Evolutionary conservation across 1,284 basidiomycete genomes (phyloP).

Genomic region (Neotropicomus parvogracilis): DNA sequence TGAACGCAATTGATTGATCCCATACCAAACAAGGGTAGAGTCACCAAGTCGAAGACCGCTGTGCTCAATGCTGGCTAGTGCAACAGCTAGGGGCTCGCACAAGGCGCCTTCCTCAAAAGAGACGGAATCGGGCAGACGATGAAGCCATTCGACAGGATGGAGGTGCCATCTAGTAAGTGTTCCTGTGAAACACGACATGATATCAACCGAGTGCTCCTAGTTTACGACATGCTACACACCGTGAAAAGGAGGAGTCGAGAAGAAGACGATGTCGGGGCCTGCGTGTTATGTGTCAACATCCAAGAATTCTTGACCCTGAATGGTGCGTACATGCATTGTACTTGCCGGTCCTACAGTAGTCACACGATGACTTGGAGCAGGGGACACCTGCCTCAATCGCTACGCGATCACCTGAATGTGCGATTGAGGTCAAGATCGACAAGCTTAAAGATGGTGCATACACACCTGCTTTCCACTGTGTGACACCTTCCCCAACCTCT

Average conservation of each 20-base stretch:
- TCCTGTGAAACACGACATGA: slow-evolving; percentile 34
- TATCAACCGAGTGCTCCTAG: background rate
- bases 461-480: slow-evolving; percentile 54
- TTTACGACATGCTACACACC: slow-evolving; percentile 33
- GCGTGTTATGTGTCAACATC: slow-evolving; percentile 8
- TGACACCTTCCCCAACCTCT: slow-evolving; percentile 59
- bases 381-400: slow-evolving; percentile 64
- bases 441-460: background rate
- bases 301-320: background rate
- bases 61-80: slow-evolving; percentile 60
- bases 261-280: slow-evolving; percentile 58
- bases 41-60: slow-evolving; percentile 59
- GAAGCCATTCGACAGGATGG: slow-evolving; percentile 63
- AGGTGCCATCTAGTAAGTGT: slow-evolving; percentile 59
- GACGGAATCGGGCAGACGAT: slow-evolving; percentile 53
- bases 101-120: slow-evolving; percentile 63
- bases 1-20: background rate
- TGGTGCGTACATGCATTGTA: slow-evolving; percentile 52
- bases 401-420: slow-evolving; percentile 50
- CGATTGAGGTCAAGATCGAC: background rate
- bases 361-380: slow-evolving; percentile 56
- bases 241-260: slow-evolving; percentile 63
- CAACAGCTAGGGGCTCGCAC: slow-evolving; percentile 61
- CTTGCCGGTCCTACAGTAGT: slow-evolving; percentile 53
- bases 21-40: slow-evolving; percentile 53